A percentile compares a stretch with the other conserved stretches of the same genome.
Conservation (phyloP, 495 filamentous ascomycete species). For the Penicillium mononematosum region DNA sequence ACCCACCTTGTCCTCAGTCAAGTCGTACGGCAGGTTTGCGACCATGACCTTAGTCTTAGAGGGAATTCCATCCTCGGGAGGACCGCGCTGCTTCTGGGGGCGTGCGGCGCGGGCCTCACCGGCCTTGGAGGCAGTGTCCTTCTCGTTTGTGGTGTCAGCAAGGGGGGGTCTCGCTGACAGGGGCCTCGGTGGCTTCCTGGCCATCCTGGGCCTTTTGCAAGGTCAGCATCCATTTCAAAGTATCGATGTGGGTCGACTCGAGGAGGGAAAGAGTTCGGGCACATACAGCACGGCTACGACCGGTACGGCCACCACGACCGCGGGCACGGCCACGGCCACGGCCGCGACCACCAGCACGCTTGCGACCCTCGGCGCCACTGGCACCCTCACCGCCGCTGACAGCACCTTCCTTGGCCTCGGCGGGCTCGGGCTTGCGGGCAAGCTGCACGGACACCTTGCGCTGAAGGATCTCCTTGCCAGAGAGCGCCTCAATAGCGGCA, state of each 20-base stretch:
- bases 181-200: conserved; percentile 43
- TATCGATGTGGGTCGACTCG: neutral
- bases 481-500: conserved; percentile 89
- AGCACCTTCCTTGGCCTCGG: conserved; percentile 73
- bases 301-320: conserved; percentile 59
- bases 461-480: conserved; percentile 93
- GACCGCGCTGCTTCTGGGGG: conserved; percentile 74
- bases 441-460: conserved; percentile 99
- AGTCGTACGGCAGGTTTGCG: conserved; percentile 95
- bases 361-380: conserved; percentile 71
- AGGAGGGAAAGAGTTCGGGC: conserved; percentile 1
- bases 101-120: conserved; percentile 48
- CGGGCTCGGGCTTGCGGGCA: conserved; percentile 91
- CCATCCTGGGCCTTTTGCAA: conserved; percentile 27
- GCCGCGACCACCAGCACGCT: conserved; percentile 72
- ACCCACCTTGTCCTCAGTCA: conserved; percentile 91
- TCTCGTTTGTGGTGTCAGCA: conserved; percentile 61
- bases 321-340: conserved; percentile 75
- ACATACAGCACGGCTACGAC: conserved; percentile 72
- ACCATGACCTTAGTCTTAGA: conserved; percentile 99
- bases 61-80: conserved; percentile 94
- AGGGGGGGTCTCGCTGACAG: conserved; percentile 55
- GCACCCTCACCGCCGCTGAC: conserved; percentile 64
- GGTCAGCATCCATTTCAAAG: conserved; percentile 13
- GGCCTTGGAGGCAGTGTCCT: conserved; percentile 51